Percentiles rank a stretch among this genome's conserved stretches.
Evolutionary conservation across 164 flowering plant species (phyloP).

Genomic region (Amborella trichopoda): DNA sequence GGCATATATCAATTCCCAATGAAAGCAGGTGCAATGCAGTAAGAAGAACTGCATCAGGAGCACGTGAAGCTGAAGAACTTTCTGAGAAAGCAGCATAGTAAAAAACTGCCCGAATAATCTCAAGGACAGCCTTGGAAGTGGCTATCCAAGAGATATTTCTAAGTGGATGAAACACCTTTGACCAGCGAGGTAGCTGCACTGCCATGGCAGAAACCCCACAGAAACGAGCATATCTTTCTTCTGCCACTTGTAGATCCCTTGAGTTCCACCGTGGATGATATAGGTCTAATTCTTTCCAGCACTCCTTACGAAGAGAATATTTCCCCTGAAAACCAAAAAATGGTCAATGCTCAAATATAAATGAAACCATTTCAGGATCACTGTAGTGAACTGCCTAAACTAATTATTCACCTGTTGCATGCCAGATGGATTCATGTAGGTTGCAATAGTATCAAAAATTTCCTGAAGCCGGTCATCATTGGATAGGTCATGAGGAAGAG

Average conservation of each 20-base stretch:
- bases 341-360: no score
- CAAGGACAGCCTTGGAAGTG: constrained; percentile 44
- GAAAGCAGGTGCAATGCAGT: constrained; percentile 82
- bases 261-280: constrained; percentile 93
- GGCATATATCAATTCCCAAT: constrained; percentile 61
- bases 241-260: constrained; percentile 82
- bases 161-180: constrained; percentile 63
- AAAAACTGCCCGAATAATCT: constrained; percentile 65
- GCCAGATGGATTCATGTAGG: constrained; percentile 81
- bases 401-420: constrained; percentile 73
- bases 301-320: constrained; percentile 59
- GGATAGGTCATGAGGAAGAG: constrained; percentile 79
- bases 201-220: constrained; percentile 68
- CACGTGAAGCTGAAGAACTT: constrained; percentile 44
- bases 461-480: constrained; percentile 55
- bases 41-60: constrained; percentile 82
- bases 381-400: no score
- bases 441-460: constrained; percentile 56
- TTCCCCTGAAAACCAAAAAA: constrained; percentile 48
- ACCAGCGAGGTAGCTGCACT: constrained; percentile 81
- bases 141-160: constrained; percentile 54
- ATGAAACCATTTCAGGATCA: no score
- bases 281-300: constrained; percentile 86
- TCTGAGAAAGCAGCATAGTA: constrained; percentile 60
- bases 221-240: constrained; percentile 81